Conservation (phyloP, 1,284 basidiomycete species). For the Apiotrichum montevideense region DNA sequence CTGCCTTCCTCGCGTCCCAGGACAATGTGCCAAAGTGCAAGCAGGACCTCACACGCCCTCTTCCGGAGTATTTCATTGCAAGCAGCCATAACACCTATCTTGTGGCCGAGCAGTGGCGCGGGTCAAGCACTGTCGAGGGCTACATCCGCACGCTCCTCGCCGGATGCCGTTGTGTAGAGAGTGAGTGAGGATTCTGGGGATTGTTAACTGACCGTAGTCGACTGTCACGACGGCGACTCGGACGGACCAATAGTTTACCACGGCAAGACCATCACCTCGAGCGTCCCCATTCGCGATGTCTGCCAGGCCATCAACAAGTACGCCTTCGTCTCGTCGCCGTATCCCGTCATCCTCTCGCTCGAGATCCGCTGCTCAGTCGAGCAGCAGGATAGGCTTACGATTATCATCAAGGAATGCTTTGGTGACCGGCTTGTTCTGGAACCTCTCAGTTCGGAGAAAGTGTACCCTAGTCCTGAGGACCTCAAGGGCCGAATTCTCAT, state of each 20-base stretch:
- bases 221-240: conserved; percentile 81
- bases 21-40: conserved; percentile 56
- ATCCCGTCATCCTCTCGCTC: conserved; percentile 89
- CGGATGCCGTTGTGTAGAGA: conserved; percentile 85
- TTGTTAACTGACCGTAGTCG: conserved; percentile 57
- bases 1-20: conserved; percentile 64
- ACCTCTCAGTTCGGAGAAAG: conserved; percentile 51
- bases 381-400: conserved; percentile 77
- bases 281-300: conserved; percentile 75
- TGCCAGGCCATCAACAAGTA: conserved; percentile 85
- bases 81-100: conserved; percentile 98
- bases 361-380: conserved; percentile 80
- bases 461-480: conserved; percentile 73
- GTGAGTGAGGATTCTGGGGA: conserved; percentile 52
- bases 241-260: conserved; percentile 78
- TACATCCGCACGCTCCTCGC: conserved; percentile 89
- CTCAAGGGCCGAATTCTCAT: conserved; percentile 74
- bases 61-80: conserved; percentile 85
- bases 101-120: conserved; percentile 86
- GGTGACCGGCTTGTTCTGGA: conserved; percentile 66
- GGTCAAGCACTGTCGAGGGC: conserved; percentile 89
- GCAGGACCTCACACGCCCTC: conserved; percentile 71
- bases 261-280: conserved; percentile 84
- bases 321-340: conserved; percentile 87
- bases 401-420: conserved; percentile 72